Base-by-base conservation (phyloP, 768 basidiomycete genomes). In the Xerocomellus dryophilus region DNA sequence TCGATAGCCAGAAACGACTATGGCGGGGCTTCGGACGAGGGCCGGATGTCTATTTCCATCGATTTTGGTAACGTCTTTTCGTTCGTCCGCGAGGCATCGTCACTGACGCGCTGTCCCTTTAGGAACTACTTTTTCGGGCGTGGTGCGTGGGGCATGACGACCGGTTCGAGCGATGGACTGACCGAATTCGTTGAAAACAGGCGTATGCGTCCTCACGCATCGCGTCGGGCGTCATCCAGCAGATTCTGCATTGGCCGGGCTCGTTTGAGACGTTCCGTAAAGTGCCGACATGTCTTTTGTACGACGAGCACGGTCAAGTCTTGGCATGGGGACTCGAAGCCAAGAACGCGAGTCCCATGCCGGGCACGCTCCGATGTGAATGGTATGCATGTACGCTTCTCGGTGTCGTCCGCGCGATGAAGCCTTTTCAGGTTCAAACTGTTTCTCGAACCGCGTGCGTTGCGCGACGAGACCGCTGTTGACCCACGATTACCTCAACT, bases 41-140 rank as follows among this genome's bases (percentile, higher is more conserved):
- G 88, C n/a, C 89, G 85, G 66, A 76, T 92, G 73, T 90, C 88
- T 11, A 76, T 92, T 18, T 83, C 89, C 5, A 90, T 92, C 56
- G 90, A 92, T 71, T 91, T 91, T 62, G 89, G 88, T 87, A 59
- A 55, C 79, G 23, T 70, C n/a, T 43, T n/a, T 11, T 69, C n/a
- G 18, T 29, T n/a, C 3, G 14, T 10, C 7, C 18, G 4, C 11
- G 36, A 14, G 10, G n/a, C 31, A 4, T 9, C 0, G 6, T 34
- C 23, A n/a, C 39, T 48, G 18, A 53, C 40, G 17, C 27, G 42
- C 5, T 39, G 41, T 18, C 41, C 21, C 25, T 29, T 39, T 25
- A 91, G 90, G 90, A 70, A 92, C 90, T 3, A 93, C 89, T 5
- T 92, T 91, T 72, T 91, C 90, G 23, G 90, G 90, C 55, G 86